phyloP scores from a whole-genome alignment of 2,329 filamentous ascomycete species.

The Fusarium devonianum region DNA sequence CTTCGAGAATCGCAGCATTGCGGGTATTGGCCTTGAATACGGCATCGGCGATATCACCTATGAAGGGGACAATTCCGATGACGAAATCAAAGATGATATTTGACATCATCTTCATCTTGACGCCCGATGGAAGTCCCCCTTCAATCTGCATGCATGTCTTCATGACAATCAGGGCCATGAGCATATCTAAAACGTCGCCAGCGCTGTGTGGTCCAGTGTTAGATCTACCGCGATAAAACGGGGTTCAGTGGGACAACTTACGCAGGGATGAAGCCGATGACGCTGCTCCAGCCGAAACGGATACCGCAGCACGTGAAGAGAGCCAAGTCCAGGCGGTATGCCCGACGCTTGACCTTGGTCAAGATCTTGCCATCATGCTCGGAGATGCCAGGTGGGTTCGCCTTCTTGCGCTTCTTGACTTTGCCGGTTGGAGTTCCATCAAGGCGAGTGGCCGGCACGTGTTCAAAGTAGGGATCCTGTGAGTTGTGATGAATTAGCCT shows the following conservation, averaged over 20 bases:
- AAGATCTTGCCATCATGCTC: slow-evolving; percentile 82
- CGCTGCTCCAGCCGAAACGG: slow-evolving; percentile 86
- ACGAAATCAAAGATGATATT: slow-evolving; percentile 80
- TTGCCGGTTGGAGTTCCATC: slow-evolving; percentile 72
- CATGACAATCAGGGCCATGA: slow-evolving; percentile 79
- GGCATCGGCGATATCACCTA: slow-evolving; percentile 79
- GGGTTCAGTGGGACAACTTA: slow-evolving; percentile 56
- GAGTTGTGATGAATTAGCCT: slow-evolving; percentile 19
- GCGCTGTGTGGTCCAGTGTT: slow-evolving; percentile 54
- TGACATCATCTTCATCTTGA: slow-evolving; percentile 77
- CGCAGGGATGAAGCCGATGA: slow-evolving; percentile 84
- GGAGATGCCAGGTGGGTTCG: slow-evolving; percentile 82
- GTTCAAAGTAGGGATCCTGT: slow-evolving; percentile 90
- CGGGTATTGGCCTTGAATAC: slow-evolving; percentile 77
- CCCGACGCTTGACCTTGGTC: slow-evolving; percentile 83
- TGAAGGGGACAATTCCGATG: slow-evolving; percentile 75
- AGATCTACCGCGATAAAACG: slow-evolving; percentile 15
- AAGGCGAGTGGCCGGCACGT: slow-evolving; percentile 76
- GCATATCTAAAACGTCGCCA: slow-evolving; percentile 76
- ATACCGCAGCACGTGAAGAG: slow-evolving; percentile 84
- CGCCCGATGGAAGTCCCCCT: slow-evolving; percentile 70
- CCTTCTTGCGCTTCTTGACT: slow-evolving; percentile 84
- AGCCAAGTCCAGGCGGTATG: slow-evolving; percentile 84
- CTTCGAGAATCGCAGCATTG: slow-evolving; percentile 74
- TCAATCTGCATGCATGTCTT: slow-evolving; percentile 76